Percentiles rank a stretch among this genome's conserved stretches.
phyloP scores from a whole-genome alignment of 345 rosid species.

The Leavenworthia alabamica region DNA sequence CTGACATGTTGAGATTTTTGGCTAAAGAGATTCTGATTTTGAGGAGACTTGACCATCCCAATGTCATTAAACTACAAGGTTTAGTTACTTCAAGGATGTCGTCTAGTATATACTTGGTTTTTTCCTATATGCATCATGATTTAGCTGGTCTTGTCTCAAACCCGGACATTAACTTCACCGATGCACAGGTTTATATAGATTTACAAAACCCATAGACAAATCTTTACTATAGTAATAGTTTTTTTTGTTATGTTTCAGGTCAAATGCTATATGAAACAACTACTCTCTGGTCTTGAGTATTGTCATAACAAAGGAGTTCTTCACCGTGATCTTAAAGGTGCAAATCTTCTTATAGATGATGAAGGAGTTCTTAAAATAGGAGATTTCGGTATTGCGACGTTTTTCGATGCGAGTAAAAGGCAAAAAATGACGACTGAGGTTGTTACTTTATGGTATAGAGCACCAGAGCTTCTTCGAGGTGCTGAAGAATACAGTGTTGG shows the following conservation, averaged over 20 bases:
- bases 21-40: slow-evolving; percentile 93
- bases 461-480: slow-evolving; percentile 96
- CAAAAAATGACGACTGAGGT: slow-evolving; percentile 92
- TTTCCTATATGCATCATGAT: slow-evolving; percentile 92
- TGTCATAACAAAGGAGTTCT: slow-evolving; percentile 87
- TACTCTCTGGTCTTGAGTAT: slow-evolving; percentile 89
- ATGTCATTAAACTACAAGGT: slow-evolving; percentile 89
- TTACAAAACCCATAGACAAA: neutral
- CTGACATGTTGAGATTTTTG: slow-evolving; percentile 88
- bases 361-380: slow-evolving; percentile 82
- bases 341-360: slow-evolving; percentile 88
- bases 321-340: slow-evolving; percentile 96
- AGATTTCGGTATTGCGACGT: slow-evolving; percentile 89
- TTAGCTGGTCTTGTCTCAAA: slow-evolving; percentile 93
- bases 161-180: slow-evolving; percentile 74
- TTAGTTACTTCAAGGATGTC: slow-evolving; percentile 97
- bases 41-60: slow-evolving; percentile 86
- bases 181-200: slow-evolving; percentile 27
- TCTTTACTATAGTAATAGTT: neutral
- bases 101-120: slow-evolving; percentile 84
- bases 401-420: slow-evolving; percentile 70
- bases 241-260: slow-evolving; percentile 51
- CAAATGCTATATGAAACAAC: slow-evolving; percentile 82
- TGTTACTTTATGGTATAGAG: slow-evolving; percentile 93
- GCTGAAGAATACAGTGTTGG: slow-evolving; percentile 78